These are phyloP conservation scores for Ustilago bromivora DNA, from an alignment of 1,284 basidiomycete genomes.

Conservation along the genomic window DNA sequence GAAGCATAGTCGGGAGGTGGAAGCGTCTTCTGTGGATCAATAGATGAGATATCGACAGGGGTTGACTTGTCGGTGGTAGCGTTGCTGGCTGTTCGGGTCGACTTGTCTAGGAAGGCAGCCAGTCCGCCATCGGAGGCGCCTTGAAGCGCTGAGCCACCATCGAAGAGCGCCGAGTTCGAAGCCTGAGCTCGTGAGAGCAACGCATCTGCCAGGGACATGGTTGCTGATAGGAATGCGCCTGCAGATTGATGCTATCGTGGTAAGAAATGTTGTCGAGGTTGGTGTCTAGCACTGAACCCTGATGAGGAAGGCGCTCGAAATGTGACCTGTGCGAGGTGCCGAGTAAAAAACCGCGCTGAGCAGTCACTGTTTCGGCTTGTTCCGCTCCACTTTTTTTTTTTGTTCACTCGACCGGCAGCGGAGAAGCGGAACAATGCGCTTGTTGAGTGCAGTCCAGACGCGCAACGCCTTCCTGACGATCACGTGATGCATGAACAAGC, in stretches of 20 bases:
- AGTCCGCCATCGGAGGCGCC: slow-evolving; percentile 28
- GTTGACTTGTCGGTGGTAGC: neutral
- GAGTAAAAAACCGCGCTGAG: slow-evolving; percentile 1
- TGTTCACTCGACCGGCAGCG: neutral
- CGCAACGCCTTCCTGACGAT: too few species aligned
- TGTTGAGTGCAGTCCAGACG: neutral
- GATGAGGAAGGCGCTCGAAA: neutral
- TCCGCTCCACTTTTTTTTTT: slow-evolving; percentile 9
- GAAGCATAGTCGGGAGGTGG: slow-evolving; percentile 38
- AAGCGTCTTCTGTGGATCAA: slow-evolving; percentile 21
- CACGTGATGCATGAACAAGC: too few species aligned
- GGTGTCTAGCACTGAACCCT: neutral
- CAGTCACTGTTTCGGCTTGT: neutral
- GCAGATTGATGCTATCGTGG: neutral
- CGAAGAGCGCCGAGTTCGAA: slow-evolving; percentile 12
- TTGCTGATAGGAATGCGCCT: neutral
- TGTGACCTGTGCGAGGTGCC: neutral
- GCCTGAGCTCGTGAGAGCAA: slow-evolving; percentile 32
- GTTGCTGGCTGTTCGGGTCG: slow-evolving; percentile 4
- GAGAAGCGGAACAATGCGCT: neutral
- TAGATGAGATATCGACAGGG: slow-evolving; percentile 21
- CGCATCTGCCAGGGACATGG: slow-evolving; percentile 40
- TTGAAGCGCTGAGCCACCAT: neutral
- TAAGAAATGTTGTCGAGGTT: neutral
- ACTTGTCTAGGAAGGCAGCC: slow-evolving; percentile 40